phyloP scores from a whole-genome alignment of 257 asterid species.

The Marsdenia floribunda region DNA sequence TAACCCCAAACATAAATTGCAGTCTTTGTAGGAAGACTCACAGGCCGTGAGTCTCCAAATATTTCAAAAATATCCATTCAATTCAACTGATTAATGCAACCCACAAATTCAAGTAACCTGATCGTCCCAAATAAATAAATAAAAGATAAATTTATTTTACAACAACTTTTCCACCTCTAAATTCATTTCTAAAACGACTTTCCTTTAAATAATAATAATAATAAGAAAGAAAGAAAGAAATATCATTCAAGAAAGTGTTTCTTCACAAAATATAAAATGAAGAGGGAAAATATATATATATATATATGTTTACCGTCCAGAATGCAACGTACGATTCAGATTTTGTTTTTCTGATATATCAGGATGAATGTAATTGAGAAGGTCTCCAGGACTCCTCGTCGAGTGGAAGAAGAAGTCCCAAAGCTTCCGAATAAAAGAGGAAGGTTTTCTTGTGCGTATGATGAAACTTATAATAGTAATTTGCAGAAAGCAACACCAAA shows the following conservation, averaged over 20 bases:
- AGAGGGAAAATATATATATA: too few species aligned
- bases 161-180: constrained; percentile 1
- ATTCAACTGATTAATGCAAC: constrained; percentile 11
- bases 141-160: not conserved
- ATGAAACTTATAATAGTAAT: not conserved
- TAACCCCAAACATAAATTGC: constrained; percentile 89
- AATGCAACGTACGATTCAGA: not conserved
- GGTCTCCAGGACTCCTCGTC: not conserved
- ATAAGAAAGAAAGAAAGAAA: not conserved
- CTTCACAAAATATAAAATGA: not conserved
- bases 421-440: not conserved
- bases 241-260: not conserved
- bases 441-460: not conserved
- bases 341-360: not conserved
- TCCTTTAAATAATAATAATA: not conserved
- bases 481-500: constrained; percentile 6
- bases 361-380: not conserved
- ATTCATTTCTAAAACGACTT: not conserved
- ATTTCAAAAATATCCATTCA: constrained; percentile 71
- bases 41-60: constrained; percentile 56
- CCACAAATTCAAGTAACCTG: constrained; percentile 12
- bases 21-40: constrained; percentile 63
- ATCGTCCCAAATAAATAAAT: not conserved
- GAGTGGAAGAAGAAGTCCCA: not conserved
- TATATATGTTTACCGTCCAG: not conserved